Percentiles rank a stretch among this genome's conserved stretches.
Conservation (phyloP, 306 rosid species). For the Senna siamea region DNA sequence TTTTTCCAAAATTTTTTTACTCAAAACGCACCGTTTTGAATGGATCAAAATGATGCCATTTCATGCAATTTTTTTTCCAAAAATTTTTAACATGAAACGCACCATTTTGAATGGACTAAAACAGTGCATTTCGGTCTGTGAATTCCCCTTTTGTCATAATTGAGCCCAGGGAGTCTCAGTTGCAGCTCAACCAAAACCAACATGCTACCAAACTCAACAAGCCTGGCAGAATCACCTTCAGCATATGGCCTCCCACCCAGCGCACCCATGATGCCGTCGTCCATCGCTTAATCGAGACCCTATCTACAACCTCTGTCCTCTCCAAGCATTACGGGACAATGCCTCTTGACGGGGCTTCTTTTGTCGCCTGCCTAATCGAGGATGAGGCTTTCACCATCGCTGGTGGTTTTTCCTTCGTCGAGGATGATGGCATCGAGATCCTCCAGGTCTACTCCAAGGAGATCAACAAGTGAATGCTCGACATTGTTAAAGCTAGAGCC, state of each 20-base stretch:
- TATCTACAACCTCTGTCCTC: constrained; percentile 80
- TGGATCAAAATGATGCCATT: too few relatives aligned
- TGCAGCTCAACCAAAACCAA: constrained; percentile 1
- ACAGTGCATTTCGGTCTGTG: too few relatives aligned
- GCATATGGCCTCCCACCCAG: constrained; percentile 95
- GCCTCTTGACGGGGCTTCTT: constrained; percentile 59
- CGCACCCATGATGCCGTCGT: constrained; percentile 93
- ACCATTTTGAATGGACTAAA: too few relatives aligned
- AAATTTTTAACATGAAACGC: too few relatives aligned
- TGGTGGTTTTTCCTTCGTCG: constrained; percentile 56
- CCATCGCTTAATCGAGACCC: constrained; percentile 76
- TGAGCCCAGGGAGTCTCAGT: constrained; percentile 18
- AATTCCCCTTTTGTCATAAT: too few relatives aligned
- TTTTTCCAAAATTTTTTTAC: too few relatives aligned
- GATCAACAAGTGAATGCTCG: constrained; percentile 94
- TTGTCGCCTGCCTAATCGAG: constrained; percentile 71
- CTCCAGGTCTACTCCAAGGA: constrained; percentile 95
- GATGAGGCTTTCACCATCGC: constrained; percentile 70
- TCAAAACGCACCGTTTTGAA: too few relatives aligned
- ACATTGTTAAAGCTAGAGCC: constrained; percentile 66
- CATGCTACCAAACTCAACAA: constrained; percentile 23
- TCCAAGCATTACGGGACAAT: constrained; percentile 91
- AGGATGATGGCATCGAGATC: constrained; percentile 82
- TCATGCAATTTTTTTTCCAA: too few relatives aligned
- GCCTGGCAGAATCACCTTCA: constrained; percentile 51